Evolutionary conservation across 345 rosid genomes (phyloP), one percentile per base, ranked within the genome.

Genomic region (Lepidium aucheri): DNA sequence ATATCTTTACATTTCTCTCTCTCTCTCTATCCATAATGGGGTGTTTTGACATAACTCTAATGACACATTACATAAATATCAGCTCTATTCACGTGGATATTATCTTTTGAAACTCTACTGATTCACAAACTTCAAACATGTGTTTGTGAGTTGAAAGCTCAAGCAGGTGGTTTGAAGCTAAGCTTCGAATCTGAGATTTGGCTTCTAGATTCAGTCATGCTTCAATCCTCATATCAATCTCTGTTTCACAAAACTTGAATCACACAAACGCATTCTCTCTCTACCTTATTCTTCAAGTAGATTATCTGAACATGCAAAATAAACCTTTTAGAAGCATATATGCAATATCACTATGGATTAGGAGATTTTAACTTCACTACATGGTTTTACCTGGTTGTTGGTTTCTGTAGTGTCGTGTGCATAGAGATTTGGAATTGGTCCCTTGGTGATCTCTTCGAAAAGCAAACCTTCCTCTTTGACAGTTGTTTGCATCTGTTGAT

Each of bases 381-480:
- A 65, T 57, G 16, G 18, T 22, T 59, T 73, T 53, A 74, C 77
- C 68, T 74, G 7, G 73, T 67, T 14, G 73, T 45, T 67, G 77
- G 69, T 60, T 67, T 67, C 40, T 38, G 60, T 32, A 53, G 6
- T 6, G 63, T 38, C 53, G 77, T 67, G 42, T 60, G 77, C 62
- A 59, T 51, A 43, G 65, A 56, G 51, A 59, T 67, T 66, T 73
- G 73, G 28, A 73, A 73, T 33, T 67, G 77, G 63, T 68, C 79
- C 47, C 67, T 73, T 46, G 83, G 38, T 34, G 39, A 53, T 75
- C 77, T 78, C 70, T 65, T 14, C 55, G 77, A 45, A 74, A 68
- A 32, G 72, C 79, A 13, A 74, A 64, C 30, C 65, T 76, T 50
- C 62, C 79, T 67, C 81, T 73, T 66, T 52, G 76, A 7, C 17